Conservation (phyloP, 306 rosid species). For the Castanea sativa region DNA sequence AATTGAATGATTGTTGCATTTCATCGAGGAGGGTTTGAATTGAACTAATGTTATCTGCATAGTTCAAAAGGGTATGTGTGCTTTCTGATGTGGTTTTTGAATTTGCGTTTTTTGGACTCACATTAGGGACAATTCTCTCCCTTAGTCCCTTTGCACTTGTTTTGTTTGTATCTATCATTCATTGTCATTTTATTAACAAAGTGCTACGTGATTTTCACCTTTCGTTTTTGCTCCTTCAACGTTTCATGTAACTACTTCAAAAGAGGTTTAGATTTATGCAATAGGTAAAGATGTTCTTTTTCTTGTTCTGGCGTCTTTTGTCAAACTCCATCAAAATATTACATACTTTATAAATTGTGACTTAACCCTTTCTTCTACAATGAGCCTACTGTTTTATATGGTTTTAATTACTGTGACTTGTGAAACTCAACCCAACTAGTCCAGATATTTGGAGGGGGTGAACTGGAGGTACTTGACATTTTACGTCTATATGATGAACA, state of each 20-base stretch:
- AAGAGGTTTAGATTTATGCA: neutral
- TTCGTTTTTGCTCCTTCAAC: neutral
- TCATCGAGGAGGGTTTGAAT: conserved; percentile 8
- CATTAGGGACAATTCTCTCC: neutral
- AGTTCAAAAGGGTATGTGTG: neutral
- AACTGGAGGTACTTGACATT: neutral
- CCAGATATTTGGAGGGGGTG: neutral
- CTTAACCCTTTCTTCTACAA: neutral
- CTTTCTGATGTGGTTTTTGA: conserved; percentile 9
- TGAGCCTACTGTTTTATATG: neutral
- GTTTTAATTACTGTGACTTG: neutral
- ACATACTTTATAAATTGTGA: neutral
- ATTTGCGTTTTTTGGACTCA: neutral
- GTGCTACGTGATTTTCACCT: neutral
- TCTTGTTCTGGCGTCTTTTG: neutral
- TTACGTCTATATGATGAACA: neutral
- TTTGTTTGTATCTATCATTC: neutral
- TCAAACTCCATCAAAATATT: neutral
- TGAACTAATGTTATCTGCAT: conserved; percentile 6
- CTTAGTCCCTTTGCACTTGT: neutral
- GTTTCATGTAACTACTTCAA: neutral
- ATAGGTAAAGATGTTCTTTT: neutral
- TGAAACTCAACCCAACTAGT: neutral
- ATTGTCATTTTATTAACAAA: conserved; percentile 4
- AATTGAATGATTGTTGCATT: conserved; percentile 10